Base-by-base conservation (phyloP, 2,329 filamentous ascomycete genomes). In the Hypoxylon sp. region DNA sequence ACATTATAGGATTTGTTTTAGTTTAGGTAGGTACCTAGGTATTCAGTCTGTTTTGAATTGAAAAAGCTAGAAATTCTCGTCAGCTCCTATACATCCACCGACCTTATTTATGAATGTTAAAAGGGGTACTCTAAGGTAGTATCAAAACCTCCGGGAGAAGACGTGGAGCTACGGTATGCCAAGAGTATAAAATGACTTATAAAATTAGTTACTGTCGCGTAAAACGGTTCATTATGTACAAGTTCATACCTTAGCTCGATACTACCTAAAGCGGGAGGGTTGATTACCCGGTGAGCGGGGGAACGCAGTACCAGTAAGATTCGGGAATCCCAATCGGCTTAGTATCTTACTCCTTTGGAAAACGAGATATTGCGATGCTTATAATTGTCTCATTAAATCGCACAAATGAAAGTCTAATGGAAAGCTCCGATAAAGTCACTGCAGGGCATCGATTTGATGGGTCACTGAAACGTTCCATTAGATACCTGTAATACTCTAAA, bases 271-370 rank as follows among this genome's bases (percentile, higher is more conserved):
- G n/a, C 33, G 33, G 4, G 22, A 35, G 3, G 19, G 9, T 4
- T 19, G 48, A 59, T 65, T 65, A 65, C 6, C 62, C 62, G 54
- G 39, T 31, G 54, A 59, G 62, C 55, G 62, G 54, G 54, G 62
- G 54, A 52, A 19, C 37, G 9, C 9, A 37, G 17, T 46, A 53
- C 22, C 2, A 17, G 14, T 11, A 39, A 11, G 19, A 60, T 35
- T n/a, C 35, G n/a, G 31, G 17, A 48, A 13, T 10, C 33, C 26
- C 3, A 29, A 35, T 33, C 14, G 37, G n/a, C 17, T 17, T 13
- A 44, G 19, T 48, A 37, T 10, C 3, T 31, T 31, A 10, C 5
- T 8, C 11, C 22, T 13, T 53, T 9, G 5, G 13, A 19, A 53
- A 10, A 8, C 9, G 29, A n/a, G 5, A 19, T 11, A 3, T 9